Evolutionary conservation across 2,329 filamentous ascomycete genomes (phyloP), one percentile per base, ranked within the genome.

Genomic region (Verticillium zaregamsianum): DNA sequence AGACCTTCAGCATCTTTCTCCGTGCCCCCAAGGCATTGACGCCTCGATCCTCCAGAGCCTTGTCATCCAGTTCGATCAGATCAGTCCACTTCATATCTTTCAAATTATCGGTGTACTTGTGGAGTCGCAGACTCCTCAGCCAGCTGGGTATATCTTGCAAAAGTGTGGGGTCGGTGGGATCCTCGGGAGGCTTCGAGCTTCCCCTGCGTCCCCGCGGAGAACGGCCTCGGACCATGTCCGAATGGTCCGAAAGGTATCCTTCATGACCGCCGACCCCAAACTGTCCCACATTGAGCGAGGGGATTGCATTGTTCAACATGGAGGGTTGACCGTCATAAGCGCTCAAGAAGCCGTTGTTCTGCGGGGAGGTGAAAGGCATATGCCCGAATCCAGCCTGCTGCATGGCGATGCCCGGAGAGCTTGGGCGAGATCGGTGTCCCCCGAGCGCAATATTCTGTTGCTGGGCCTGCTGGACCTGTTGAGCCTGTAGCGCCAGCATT

Each of bases 1-100:
- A 98, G 61, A 98, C 95, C 86, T 99, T 99, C 64, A 99, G 81
- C 92, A 99, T 96, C 85, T 99, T 99, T 74, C 94, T 90, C 68
- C 95, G 85, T 20, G 95, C 95, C 69, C 95, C 95, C 61, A 98
- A 85, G 60, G 95, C 95, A 74, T 97, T 97, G 35, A 99, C 95
- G 58, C 95, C 95, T 59, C 92, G 90, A 31, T 92, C 91, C 78
- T 98, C 94, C 66, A 99, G 81, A 57, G 92, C 93, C 72, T 93
- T 93, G 68, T 99, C 95, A 70, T 97, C 92, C 68, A 99, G 81
- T 75, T 95, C 91, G 63, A 99, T 82, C 68, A 99, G 79, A 60
- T 99, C 95, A 32, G 90, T 91, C 95, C 95, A 99, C 71, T 95
- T 93, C 82, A 98, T 87, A 72, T 98, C 94, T 79, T 98, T 99